These are phyloP conservation scores for Meyerozyma guilliermondii DNA, from an alignment of 1,139 yeast species.

Conservation along the genomic window DNA sequence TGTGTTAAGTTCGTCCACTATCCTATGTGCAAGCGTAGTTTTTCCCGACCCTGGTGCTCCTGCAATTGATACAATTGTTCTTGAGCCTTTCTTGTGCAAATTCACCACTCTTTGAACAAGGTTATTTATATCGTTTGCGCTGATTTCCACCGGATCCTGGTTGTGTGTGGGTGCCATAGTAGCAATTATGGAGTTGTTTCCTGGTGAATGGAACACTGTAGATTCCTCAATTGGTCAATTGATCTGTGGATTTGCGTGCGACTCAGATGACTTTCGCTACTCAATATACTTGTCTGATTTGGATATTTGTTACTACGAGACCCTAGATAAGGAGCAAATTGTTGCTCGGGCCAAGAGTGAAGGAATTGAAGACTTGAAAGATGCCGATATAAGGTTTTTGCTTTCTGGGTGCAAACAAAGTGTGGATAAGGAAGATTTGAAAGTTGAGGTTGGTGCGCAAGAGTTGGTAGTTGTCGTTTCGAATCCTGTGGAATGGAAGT, in stretches of 20 bases:
- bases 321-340: not conserved
- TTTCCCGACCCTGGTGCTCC: constrained; percentile 25
- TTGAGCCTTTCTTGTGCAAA: not conserved
- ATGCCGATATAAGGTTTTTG: not conserved
- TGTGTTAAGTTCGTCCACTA: constrained; percentile 14
- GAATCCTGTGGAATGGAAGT: constrained; percentile 19
- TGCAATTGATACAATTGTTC: constrained; percentile 13
- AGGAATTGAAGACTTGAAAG: constrained; percentile 4
- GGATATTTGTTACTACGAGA: not conserved
- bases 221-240: not conserved
- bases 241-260: constrained; percentile 1
- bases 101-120: not conserved
- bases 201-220: not conserved
- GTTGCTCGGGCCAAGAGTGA: not conserved
- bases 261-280: not conserved
- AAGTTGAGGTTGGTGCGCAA: not conserved
- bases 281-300: constrained; percentile 1
- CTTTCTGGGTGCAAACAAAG: not conserved
- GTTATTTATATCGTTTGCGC: not conserved
- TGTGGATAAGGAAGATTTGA: not conserved
- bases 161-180: not conserved
- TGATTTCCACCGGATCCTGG: not conserved
- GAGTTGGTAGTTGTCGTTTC: not conserved
- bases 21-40: constrained; percentile 14
- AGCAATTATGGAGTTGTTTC: not conserved